A percentile compares a stretch with the other conserved stretches of the same genome.
These are phyloP conservation scores for Colletotrichum falcatum DNA, from an alignment of 2,329 filamentous ascomycete genomes.

Conservation along the genomic window DNA sequence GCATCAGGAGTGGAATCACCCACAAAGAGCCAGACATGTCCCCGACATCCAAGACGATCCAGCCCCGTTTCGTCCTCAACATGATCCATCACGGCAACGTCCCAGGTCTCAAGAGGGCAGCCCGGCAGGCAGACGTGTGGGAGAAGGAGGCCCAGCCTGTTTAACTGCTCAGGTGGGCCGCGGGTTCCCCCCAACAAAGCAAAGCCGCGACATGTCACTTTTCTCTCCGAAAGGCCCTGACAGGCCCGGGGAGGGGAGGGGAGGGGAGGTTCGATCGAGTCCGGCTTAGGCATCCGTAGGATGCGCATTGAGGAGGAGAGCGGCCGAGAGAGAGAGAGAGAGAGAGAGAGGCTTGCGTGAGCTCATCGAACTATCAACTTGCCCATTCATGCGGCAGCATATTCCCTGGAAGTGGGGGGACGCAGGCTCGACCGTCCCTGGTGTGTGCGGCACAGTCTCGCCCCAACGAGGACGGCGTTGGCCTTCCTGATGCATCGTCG, in stretches of 20 bases:
- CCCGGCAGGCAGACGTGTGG: no score
- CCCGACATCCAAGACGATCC: not conserved
- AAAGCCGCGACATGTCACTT: slow-evolving; percentile 20
- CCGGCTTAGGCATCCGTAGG: not conserved
- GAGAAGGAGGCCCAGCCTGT: not conserved
- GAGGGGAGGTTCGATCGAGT: not conserved
- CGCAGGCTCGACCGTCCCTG: slow-evolving; percentile 17
- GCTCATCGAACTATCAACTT: slow-evolving; percentile 27
- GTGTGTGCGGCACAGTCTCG: slow-evolving; percentile 8
- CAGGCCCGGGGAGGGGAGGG: slow-evolving; percentile 15
- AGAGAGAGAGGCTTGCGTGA: slow-evolving; percentile 19
- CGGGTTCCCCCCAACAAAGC: slow-evolving; percentile 15
- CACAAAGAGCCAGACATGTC: slow-evolving; percentile 8
- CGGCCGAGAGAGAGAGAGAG: no score
- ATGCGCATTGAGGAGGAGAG: slow-evolving; percentile 19
- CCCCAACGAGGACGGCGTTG: not conserved
- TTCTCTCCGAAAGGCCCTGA: slow-evolving; percentile 17
- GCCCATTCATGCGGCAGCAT: slow-evolving; percentile 15
- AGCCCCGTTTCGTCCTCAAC: slow-evolving; percentile 9
- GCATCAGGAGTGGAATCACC: slow-evolving; percentile 14
- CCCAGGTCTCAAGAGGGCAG: not conserved
- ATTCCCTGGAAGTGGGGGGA: slow-evolving; percentile 4
- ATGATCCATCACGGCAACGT: slow-evolving; percentile 10
- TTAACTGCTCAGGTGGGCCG: slow-evolving; percentile 22
- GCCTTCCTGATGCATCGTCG: not conserved